Base-by-base conservation (phyloP, 1,284 basidiomycete genomes). In the Apiotrichum brassicae region DNA sequence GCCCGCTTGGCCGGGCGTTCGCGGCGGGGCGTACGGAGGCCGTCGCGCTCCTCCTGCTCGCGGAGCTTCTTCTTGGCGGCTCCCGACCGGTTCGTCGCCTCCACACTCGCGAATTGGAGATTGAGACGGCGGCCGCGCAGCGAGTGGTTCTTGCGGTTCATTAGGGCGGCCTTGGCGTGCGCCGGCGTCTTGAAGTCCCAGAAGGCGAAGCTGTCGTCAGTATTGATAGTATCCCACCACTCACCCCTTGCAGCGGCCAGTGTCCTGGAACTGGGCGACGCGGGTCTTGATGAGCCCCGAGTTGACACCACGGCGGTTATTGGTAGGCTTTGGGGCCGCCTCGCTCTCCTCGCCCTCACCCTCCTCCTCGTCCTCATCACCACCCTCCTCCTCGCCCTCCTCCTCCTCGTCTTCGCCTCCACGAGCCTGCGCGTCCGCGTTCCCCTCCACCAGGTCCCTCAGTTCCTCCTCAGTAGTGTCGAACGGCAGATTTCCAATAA, bases 181-280 rank as follows among this genome's bases (percentile, higher is more conserved):
- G 86, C 82, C 2, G 79, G 77, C 14, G 79, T 81, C 48, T 81
- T 80, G 71, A 98, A 98, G 71, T 98, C 95, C 51, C 95, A 79
- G 69, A 98, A 98, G 0, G 89, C 92, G 75, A 91, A 97, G 19
- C 92, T 95, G 65, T 5, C 23, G 36, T 48, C 20, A 43, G 43
- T 28, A 38, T 42, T 44, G 52, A 26, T 16, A 38, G 25, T 25
- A 26, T 39, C 36, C 35, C 23, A 5, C 39, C 22, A 71, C 79
- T 57, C 66, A 95, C 87, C 94, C 94, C 79, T 97, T 98, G 74
- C 94, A 97, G 55, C 84, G 77, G 6, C 91, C 91, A 47, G 81
- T 86, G 70, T 97, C 94, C 69, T 97, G 90, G 60, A 98, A 98
- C 16, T 91, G 92, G 2, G 90, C 92, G 78, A 98, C 79, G 4